Evolutionary conservation across 257 asterid genomes (phyloP).

Genomic region (Solanum etuberosum): DNA sequence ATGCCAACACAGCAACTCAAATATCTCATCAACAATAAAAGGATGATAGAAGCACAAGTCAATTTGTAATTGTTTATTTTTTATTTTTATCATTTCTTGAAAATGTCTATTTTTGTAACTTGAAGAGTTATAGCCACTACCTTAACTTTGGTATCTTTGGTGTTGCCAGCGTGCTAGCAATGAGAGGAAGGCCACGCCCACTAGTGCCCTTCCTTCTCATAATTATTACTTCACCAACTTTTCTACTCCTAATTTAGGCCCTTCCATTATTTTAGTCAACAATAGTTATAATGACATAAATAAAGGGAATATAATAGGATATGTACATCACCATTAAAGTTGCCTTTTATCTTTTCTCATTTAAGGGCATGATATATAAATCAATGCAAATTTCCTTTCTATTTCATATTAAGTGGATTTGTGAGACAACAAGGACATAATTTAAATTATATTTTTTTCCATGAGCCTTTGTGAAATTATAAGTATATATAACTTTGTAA

Average conservation of each 20-base stretch:
- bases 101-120: neutral
- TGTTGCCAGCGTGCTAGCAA: constrained; percentile 25
- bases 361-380: constrained; percentile 29
- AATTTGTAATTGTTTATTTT: no score
- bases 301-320: neutral
- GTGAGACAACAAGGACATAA: no score
- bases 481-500: no score
- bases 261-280: neutral
- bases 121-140: neutral
- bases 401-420: no score
- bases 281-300: neutral
- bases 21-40: constrained; percentile 1
- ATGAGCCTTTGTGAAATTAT: no score
- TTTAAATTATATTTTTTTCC: no score
- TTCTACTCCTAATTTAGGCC: neutral
- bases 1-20: constrained; percentile 26
- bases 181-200: constrained; percentile 54
- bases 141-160: neutral
- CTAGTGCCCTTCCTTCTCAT: constrained; percentile 26
- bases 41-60: no score
- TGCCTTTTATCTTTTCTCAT: constrained; percentile 12
- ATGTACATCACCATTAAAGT: constrained; percentile 12
- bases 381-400: neutral
- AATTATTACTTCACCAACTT: neutral
- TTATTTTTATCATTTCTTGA: neutral